Base-by-base conservation (phyloP, 805 yeast species). In the Helenozyma rhizophorensis region DNA sequence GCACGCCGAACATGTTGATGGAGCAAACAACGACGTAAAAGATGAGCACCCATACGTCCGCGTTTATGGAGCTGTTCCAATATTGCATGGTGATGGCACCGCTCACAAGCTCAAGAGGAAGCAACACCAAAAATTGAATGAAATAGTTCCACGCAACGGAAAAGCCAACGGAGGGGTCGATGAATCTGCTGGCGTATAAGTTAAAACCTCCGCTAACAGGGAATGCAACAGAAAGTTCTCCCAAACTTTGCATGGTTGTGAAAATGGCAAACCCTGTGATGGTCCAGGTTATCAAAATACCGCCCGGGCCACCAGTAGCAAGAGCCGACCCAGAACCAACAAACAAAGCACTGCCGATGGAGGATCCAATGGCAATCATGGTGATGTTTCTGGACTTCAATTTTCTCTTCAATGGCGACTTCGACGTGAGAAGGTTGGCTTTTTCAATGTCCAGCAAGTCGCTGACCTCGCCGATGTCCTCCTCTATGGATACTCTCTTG, bases 331-430 rank as follows among this genome's bases (percentile, higher is more conserved):
- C 87, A 2, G 88, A 80, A 48, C 88, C 86, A 45, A 84, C 80
- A 39, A 84, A 63, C 33, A 84, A 66, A 50, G 89, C 94, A 3
- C 90, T 81, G 37, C 90, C 93, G 22, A 83, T 60, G 9, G 90
- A 83, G 40, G 90, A 89, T 44, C 93, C 93, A 41, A 85, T 76
- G 41, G 93, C 83, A 50, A 80, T 76, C 83, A 80, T 77, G 37
- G 77, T 68, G 37, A 78, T 68, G 48, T 80, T 85, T 34, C 86
- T 56, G 27, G 82, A 34, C 30, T 50, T 42, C 32, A 60, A 43
- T 30, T 59, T 54, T 43, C 82, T 62, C 22, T 69, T 57, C 36
- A 72, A 59, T 11, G 78, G 78, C 29, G 66, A 62, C 36, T 46
- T 57, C 21, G 73, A 58, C 8, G 68, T 60, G 21, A 60, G 55